Evolutionary conservation across 2,329 filamentous ascomycete species (phyloP).

Genomic region (Xenoacremonium recifei): DNA sequence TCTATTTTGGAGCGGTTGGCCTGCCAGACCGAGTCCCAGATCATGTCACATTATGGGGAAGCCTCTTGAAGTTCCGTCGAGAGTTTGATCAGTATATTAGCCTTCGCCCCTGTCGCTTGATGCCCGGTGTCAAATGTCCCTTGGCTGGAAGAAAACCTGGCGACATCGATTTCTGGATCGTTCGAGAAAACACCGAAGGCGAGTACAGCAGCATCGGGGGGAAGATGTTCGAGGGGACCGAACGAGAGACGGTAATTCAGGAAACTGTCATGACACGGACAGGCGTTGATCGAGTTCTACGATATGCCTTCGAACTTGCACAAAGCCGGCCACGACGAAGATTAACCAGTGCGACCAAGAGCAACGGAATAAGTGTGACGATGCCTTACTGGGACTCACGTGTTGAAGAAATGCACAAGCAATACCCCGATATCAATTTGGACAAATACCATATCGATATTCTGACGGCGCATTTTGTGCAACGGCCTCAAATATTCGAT

Average conservation of each 20-base stretch:
- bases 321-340: slow-evolving; percentile 55
- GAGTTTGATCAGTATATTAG: slow-evolving; percentile 69
- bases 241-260: slow-evolving; percentile 61
- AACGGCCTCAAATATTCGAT: slow-evolving; percentile 58
- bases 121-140: slow-evolving; percentile 59
- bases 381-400: slow-evolving; percentile 70
- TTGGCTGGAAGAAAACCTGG: slow-evolving; percentile 51
- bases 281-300: slow-evolving; percentile 59
- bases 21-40: slow-evolving; percentile 56
- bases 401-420: slow-evolving; percentile 49
- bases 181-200: slow-evolving; percentile 67
- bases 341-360: slow-evolving; percentile 66
- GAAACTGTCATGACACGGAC: slow-evolving; percentile 62
- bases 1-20: slow-evolving; percentile 68
- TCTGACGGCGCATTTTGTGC: slow-evolving; percentile 63
- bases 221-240: slow-evolving; percentile 55
- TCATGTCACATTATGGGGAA: slow-evolving; percentile 65
- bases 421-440: slow-evolving; percentile 56
- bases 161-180: slow-evolving; percentile 65
- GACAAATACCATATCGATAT: slow-evolving; percentile 69
- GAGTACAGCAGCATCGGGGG: slow-evolving; percentile 67
- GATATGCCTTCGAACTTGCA: slow-evolving; percentile 64
- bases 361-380: slow-evolving; percentile 63
- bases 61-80: slow-evolving; percentile 65
- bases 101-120: slow-evolving; percentile 60